A percentile compares a stretch with the other conserved stretches of the same genome.
Conservation (phyloP, 1,139 yeast genomes). For the Chernovozyma aurita region DNA sequence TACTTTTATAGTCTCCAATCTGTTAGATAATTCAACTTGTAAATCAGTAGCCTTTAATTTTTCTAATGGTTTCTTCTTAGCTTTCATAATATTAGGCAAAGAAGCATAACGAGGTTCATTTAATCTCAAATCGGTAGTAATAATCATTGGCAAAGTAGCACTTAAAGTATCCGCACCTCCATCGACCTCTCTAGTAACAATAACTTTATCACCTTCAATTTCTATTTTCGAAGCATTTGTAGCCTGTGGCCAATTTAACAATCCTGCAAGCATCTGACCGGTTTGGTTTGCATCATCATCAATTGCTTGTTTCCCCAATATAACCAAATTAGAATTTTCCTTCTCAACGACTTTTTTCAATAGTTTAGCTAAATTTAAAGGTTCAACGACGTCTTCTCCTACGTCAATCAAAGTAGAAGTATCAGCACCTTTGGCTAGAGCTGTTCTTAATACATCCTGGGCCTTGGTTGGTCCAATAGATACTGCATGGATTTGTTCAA, state of each 20-base stretch:
- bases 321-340: slow-evolving; percentile 69
- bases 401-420: slow-evolving; percentile 77
- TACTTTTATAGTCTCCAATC: slow-evolving; percentile 68
- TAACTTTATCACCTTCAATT: slow-evolving; percentile 54
- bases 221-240: slow-evolving; percentile 91
- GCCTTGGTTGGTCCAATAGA: slow-evolving; percentile 87
- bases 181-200: slow-evolving; percentile 88
- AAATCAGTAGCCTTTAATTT: slow-evolving; percentile 67
- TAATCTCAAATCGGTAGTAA: slow-evolving; percentile 89
- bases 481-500: slow-evolving; percentile 84
- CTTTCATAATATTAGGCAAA: slow-evolving; percentile 95
- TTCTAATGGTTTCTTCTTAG: slow-evolving; percentile 90
- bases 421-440: slow-evolving; percentile 94
- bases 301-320: slow-evolving; percentile 93
- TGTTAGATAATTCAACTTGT: slow-evolving; percentile 58
- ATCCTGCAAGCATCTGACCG: slow-evolving; percentile 96
- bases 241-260: slow-evolving; percentile 96
- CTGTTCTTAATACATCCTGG: slow-evolving; percentile 83
- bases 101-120: slow-evolving; percentile 94
- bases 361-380: slow-evolving; percentile 86
- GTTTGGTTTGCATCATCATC: slow-evolving; percentile 95
- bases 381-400: slow-evolving; percentile 73
- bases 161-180: slow-evolving; percentile 87
- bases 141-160: slow-evolving; percentile 76
- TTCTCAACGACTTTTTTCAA: slow-evolving; percentile 69